Evolutionary conservation across 116 monocot species (phyloP).

Genomic region (Dioscorea cayenensis): DNA sequence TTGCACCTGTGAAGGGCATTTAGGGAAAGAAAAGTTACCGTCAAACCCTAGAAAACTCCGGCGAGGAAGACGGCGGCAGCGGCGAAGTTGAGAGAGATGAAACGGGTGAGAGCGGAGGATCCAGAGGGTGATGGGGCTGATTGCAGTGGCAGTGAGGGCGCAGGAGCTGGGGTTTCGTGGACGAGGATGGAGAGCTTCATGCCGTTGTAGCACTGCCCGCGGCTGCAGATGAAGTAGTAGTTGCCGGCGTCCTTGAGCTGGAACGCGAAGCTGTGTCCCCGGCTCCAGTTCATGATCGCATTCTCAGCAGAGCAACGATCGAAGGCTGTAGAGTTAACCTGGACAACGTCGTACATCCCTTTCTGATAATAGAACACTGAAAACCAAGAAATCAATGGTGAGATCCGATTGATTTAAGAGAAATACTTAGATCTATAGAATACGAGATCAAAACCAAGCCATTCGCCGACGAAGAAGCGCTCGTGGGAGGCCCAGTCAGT

Average conservation of each 20-base stretch:
- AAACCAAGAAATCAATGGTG: not conserved
- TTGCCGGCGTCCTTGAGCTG: constrained; percentile 20
- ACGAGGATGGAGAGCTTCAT: constrained; percentile 36
- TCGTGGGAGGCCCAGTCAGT: constrained; percentile 24
- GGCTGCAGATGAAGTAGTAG: constrained; percentile 40
- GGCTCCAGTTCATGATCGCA: constrained; percentile 8
- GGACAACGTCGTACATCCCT: constrained; percentile 22
- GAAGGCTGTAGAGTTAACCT: constrained; percentile 28
- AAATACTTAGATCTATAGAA: not conserved
- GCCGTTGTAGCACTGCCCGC: constrained; percentile 32
- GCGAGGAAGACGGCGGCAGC: not conserved
- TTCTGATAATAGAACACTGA: constrained; percentile 16
- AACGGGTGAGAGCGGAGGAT: not conserved
- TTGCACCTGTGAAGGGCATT: not conserved
- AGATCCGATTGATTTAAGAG: not conserved
- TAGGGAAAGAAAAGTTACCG: not conserved
- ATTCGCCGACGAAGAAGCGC: constrained; percentile 28
- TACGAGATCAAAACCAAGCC: constrained; percentile 13
- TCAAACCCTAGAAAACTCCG: not conserved
- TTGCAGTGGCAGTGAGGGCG: not conserved
- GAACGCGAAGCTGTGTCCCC: constrained; percentile 10
- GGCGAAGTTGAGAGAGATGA: not conserved
- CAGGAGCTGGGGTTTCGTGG: not conserved
- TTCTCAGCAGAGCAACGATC: constrained; percentile 15
- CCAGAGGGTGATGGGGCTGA: not conserved